Base-by-base conservation (phyloP, 1,284 basidiomycete species). In the Phylloboletellus chloephorus region DNA sequence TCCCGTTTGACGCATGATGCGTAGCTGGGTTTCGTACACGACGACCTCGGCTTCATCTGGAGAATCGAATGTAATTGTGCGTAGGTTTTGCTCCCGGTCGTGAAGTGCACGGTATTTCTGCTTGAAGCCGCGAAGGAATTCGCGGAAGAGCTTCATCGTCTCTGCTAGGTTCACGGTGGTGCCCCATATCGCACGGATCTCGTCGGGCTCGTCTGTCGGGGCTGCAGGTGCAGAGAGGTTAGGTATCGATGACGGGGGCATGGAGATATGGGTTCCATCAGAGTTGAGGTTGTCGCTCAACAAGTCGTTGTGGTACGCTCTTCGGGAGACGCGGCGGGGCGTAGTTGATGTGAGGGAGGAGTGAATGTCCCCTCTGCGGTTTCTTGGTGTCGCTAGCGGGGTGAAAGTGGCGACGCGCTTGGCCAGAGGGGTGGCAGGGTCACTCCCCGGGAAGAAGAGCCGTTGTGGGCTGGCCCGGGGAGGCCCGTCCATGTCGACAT, bases 151-250 rank as follows among this genome's bases (percentile, higher is more conserved):
- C 56, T 84, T 83, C 88, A 97, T 96, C 9, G 88, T 87, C 63
- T 96, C 88, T 5, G 79, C 75, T 16, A 98, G 76, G 51, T 88
- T 88, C 49, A 98, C 91, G 2, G 86, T 93, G 1, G 95, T 98
- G 25, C 95, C 95, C 95, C 95, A 98, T 52, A 98, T 91, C 17
- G 86, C 91, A 45, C 89, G 88, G 46, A 89, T 82, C 46, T 87
- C 86, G 47, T 88, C 76, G 3, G 82, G 79, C 48, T 86, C 80
- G 39, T 83, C 79, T 2, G 79, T 73, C 2, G 78, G 75, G 0
- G 67, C 71, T 7, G 71, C 72, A 9, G 76, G 76, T 1, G 77
- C 81, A 7, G 87, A 84, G 20, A 88, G 71, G 20, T 71, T 69
- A 0, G 76, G 77, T 1, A 67, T 73, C 28, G 81, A 82, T 2